Evolutionary conservation across 345 rosid species (phyloP).

Genomic region (Lepidium didymum): DNA sequence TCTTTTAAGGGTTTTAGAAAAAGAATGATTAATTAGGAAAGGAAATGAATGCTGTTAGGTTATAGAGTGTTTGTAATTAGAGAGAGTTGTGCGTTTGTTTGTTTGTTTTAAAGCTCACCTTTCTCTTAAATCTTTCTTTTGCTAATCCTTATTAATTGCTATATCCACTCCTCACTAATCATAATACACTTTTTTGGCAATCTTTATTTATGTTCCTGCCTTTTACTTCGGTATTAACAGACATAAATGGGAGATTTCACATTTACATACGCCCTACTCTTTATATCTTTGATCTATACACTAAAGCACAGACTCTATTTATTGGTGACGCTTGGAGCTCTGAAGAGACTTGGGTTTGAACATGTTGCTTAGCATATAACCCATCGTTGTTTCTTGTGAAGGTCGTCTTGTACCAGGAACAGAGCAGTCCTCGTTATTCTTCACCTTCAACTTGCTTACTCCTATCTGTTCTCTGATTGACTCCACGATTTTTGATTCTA

Average conservation of each 20-base stretch:
- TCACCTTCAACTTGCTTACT: conserved; percentile 50
- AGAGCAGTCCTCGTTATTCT: conserved; percentile 37
- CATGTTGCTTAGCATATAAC: conserved; percentile 10
- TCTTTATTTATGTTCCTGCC: not conserved
- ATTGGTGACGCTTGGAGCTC: not conserved
- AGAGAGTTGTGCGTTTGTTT: conserved; percentile 22
- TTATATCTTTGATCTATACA: not conserved
- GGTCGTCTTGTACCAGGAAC: conserved; percentile 6
- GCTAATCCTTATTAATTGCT: not conserved
- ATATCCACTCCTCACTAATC: not conserved
- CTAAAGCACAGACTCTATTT: not conserved
- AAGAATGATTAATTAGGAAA: not conserved
- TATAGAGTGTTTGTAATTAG: conserved; percentile 14
- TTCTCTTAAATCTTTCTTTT: not conserved
- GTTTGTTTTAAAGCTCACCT: conserved; percentile 7
- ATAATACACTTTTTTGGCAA: not conserved
- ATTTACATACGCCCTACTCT: not conserved
- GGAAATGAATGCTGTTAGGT: conserved; percentile 11
- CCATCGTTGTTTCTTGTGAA: conserved; percentile 36
- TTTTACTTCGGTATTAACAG: not conserved
- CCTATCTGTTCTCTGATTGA: conserved; percentile 80
- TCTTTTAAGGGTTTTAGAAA: too few relatives aligned
- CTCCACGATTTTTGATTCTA: conserved; percentile 66
- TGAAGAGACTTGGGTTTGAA: conserved; percentile 15
- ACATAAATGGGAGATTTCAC: too few relatives aligned